phyloP scores from a whole-genome alignment of 192 early-diverging fungal genomes.

The Haplosporangium gracile region DNA sequence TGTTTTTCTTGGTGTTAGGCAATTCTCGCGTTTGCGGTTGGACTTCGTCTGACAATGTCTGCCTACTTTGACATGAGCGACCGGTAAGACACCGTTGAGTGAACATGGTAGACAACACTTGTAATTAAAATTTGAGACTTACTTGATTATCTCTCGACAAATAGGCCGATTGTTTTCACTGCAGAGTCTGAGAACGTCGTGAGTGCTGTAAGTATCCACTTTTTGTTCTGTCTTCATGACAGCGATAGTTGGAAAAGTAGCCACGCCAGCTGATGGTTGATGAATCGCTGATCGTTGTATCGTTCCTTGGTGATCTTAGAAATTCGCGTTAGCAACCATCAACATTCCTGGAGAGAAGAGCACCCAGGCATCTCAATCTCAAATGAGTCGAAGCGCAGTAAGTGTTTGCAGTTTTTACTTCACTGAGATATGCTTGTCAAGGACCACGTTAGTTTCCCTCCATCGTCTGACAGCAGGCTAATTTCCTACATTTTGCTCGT shows the following conservation, averaged over 20 bases:
- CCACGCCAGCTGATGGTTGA: background rate
- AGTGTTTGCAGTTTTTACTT: background rate
- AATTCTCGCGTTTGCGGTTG: constrained; percentile 28
- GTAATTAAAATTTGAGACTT: too few species aligned
- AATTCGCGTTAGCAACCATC: constrained; percentile 37
- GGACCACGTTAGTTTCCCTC: background rate
- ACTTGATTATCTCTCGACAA: background rate
- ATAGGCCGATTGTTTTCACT: constrained; percentile 25
- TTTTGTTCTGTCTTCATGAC: background rate
- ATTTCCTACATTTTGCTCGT: too few species aligned
- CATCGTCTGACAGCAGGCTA: background rate
- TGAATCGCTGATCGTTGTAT: background rate
- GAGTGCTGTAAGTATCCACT: constrained; percentile 18
- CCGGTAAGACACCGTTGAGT: constrained; percentile 15
- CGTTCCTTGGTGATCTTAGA: background rate
- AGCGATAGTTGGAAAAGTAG: background rate
- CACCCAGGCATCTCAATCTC: background rate
- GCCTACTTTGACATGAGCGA: constrained; percentile 27
- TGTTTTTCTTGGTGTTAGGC: constrained; percentile 2
- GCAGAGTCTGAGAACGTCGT: constrained; percentile 35
- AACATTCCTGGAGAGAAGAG: background rate
- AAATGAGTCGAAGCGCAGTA: background rate
- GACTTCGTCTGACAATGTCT: constrained; percentile 33
- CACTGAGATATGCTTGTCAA: background rate
- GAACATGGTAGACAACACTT: too few species aligned